Percentiles rank a stretch among this genome's conserved stretches.
phyloP scores from a whole-genome alignment of 1,284 basidiomycete genomes.

The Cryptococcus hybrid region DNA sequence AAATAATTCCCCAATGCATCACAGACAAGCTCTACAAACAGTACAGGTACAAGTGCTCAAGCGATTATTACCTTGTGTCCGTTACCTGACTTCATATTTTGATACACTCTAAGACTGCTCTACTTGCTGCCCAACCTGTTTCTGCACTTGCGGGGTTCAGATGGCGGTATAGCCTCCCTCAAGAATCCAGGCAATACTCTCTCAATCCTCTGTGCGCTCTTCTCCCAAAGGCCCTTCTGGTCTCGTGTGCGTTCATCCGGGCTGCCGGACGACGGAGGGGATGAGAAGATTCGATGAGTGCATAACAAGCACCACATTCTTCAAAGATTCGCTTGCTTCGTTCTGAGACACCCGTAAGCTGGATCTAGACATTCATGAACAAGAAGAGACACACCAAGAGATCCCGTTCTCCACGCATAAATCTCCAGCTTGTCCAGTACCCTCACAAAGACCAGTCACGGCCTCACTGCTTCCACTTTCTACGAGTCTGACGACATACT shows the following conservation, averaged over 20 bases:
- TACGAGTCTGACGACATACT: conserved; percentile 75
- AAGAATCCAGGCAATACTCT: conserved; percentile 87
- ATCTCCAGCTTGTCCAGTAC: conserved; percentile 87
- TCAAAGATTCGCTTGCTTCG: conserved; percentile 94
- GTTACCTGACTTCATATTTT: too few relatives aligned
- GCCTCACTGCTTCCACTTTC: conserved; percentile 54
- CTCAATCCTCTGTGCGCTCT: conserved; percentile 79
- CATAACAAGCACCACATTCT: conserved; percentile 97
- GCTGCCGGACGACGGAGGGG: conserved; percentile 36
- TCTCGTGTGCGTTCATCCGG: conserved; percentile 60
- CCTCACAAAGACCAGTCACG: conserved; percentile 70
- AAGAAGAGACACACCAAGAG: conserved; percentile 66
- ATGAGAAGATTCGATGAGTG: conserved; percentile 79
- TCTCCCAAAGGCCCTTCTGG: conserved; percentile 76
- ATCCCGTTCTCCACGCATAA: conserved; percentile 84
- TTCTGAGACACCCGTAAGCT: conserved; percentile 56
- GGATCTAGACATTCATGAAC: background rate
- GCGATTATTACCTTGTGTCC: too few relatives aligned
- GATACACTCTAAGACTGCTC: too few relatives aligned
- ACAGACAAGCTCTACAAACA: too few relatives aligned
- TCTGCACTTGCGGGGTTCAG: conserved; percentile 17
- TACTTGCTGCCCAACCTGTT: too few relatives aligned
- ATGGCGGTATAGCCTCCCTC: conserved; percentile 51
- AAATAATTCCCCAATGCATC: too few relatives aligned
- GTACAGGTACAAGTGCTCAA: too few relatives aligned